These are phyloP conservation scores for Dovyalis caffra DNA, from an alignment of 345 rosid genomes.

Conservation along the genomic window DNA sequence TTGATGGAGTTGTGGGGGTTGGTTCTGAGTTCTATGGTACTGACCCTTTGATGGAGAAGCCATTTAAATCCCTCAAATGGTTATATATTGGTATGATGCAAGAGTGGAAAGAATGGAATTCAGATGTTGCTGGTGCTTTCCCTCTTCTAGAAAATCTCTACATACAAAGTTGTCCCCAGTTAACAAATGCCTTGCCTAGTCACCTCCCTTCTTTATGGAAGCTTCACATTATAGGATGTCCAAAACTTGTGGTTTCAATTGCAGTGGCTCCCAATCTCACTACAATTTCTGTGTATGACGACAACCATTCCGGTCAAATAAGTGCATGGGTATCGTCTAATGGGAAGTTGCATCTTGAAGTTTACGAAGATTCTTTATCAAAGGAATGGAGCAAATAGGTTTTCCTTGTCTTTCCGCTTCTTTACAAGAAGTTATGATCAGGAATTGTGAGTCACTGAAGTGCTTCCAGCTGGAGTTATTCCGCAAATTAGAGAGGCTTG, in stretches of 20 bases:
- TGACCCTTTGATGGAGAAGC: not conserved
- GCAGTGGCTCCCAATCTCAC: not conserved
- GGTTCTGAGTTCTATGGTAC: slow-evolving; percentile 8
- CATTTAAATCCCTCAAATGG: slow-evolving; percentile 34
- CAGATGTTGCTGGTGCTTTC: slow-evolving; percentile 17
- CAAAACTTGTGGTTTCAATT: not conserved
- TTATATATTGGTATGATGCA: slow-evolving; percentile 30
- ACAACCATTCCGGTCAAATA: not conserved
- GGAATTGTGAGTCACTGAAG: too few relatives aligned
- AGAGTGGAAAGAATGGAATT: slow-evolving; percentile 32
- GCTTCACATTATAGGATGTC: slow-evolving; percentile 26
- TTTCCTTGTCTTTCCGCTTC: too few relatives aligned
- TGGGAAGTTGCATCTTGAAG: too few relatives aligned
- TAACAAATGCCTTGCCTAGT: slow-evolving; percentile 22
- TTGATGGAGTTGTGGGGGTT: not conserved
- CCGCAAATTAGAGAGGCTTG: too few relatives aligned
- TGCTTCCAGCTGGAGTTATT: too few relatives aligned
- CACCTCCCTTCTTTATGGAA: slow-evolving; percentile 30
- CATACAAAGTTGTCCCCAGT: slow-evolving; percentile 28
- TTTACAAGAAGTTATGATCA: too few relatives aligned
- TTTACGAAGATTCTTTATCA: too few relatives aligned
- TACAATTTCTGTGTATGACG: not conserved
- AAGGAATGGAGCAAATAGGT: too few relatives aligned
- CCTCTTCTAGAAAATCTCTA: slow-evolving; percentile 37
- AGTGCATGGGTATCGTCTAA: not conserved